These are phyloP conservation scores for Pestalotiopsis sp. DNA, from an alignment of 2,329 filamentous ascomycete species.

Conservation along the genomic window DNA sequence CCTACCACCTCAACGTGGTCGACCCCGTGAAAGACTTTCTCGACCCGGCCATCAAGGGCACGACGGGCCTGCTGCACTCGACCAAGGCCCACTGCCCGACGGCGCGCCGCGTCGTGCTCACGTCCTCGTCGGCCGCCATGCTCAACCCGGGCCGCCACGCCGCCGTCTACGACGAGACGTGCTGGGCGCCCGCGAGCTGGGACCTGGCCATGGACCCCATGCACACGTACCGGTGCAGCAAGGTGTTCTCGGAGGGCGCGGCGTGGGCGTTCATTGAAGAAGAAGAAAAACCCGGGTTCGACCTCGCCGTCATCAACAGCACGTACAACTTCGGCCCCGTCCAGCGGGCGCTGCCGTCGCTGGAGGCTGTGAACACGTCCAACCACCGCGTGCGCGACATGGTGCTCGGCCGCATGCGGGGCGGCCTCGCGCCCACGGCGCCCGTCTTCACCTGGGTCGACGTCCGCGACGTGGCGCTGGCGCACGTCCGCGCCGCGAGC, in stretches of 20 bases:
- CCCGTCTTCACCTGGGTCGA: conserved; percentile 62
- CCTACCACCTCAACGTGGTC: conserved; percentile 70
- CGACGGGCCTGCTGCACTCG: conserved; percentile 50
- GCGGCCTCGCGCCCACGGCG: conserved; percentile 58
- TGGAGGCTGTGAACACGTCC: conserved; percentile 72
- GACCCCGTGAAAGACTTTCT: conserved; percentile 50
- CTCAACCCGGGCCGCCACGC: conserved; percentile 39
- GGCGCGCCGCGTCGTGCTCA: conserved; percentile 66
- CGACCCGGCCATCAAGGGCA: conserved; percentile 58
- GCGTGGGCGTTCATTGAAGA: conserved; percentile 66
- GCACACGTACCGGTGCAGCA: conserved; percentile 41
- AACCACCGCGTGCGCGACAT: conserved; percentile 69
- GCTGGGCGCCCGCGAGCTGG: conserved; percentile 39
- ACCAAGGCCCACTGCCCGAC: conserved; percentile 44
- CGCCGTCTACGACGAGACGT: conserved; percentile 41
- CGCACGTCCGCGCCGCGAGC: conserved; percentile 63
- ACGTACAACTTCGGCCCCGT: conserved; percentile 67
- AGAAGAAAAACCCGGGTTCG: conserved; percentile 59
- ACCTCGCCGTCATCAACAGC: conserved; percentile 62
- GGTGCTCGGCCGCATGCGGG: conserved; percentile 63
- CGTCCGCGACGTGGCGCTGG: conserved; percentile 62
- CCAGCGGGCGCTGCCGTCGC: conserved; percentile 63
- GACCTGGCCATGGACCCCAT: conserved; percentile 35
- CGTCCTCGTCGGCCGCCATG: conserved; percentile 49
- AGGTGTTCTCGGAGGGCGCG: conserved; percentile 67